Percentiles rank a stretch among this genome's conserved stretches.
Evolutionary conservation across 2,329 filamentous ascomycete species (phyloP).

Genomic region (Colletotrichum sp.): DNA sequence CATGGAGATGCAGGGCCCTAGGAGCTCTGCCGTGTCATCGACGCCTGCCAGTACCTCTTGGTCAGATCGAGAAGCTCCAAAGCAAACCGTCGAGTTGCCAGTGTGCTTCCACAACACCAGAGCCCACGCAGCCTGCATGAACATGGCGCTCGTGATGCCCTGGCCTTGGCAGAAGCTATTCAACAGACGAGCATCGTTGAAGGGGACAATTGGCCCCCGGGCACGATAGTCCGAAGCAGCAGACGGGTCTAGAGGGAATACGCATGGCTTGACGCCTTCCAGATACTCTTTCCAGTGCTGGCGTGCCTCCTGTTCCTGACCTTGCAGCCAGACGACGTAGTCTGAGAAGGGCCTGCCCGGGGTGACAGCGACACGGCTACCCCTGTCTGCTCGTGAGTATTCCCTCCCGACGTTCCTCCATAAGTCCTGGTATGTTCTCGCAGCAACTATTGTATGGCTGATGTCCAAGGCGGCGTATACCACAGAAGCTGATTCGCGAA

Average conservation of each 20-base stretch:
- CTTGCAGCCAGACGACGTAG: background rate
- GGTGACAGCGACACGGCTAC: background rate
- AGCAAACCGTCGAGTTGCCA: background rate
- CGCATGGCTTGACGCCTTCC: background rate
- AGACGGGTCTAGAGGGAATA: background rate
- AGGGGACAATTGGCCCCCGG: background rate
- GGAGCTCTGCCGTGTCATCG: background rate
- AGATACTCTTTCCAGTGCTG: background rate
- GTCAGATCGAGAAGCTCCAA: background rate
- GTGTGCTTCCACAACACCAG: background rate
- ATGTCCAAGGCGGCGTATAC: background rate
- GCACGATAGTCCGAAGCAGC: background rate
- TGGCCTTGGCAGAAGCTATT: background rate
- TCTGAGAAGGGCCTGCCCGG: background rate
- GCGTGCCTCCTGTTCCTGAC: background rate
- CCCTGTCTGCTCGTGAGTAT: background rate
- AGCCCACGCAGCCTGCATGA: background rate
- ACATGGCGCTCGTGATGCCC: background rate
- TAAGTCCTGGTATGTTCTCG: background rate
- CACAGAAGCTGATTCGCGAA: background rate
- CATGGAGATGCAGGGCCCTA: background rate
- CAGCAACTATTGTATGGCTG: background rate
- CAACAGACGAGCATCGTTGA: background rate
- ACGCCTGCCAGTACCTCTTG: background rate
- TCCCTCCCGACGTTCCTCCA: background rate